These are phyloP conservation scores for Ampelomyces quisqualis DNA, from an alignment of 2,329 filamentous ascomycete genomes.

Conservation along the genomic window DNA sequence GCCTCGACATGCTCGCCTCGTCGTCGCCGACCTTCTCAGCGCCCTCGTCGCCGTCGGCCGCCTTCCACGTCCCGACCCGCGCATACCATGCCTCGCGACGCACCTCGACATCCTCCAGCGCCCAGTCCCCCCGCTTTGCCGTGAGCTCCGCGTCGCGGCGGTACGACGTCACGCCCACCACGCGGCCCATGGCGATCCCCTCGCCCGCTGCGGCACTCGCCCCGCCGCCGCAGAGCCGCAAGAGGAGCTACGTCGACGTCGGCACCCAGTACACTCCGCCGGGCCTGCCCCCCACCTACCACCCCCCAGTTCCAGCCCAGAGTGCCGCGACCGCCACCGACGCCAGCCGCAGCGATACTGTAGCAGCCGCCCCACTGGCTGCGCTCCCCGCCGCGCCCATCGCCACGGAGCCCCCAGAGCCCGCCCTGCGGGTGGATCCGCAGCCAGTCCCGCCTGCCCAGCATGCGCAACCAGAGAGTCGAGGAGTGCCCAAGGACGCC, in stretches of 20 bases:
- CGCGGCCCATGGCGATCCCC: slow-evolving; percentile 24
- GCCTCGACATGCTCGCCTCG: slow-evolving; percentile 39
- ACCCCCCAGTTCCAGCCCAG: slow-evolving; percentile 15
- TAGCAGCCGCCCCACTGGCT: slow-evolving; percentile 12
- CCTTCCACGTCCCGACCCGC: slow-evolving; percentile 37
- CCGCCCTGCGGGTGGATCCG: slow-evolving; percentile 39
- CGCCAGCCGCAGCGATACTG: not conserved
- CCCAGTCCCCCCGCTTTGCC: slow-evolving; percentile 39
- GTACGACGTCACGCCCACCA: slow-evolving; percentile 24
- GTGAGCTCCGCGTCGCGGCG: slow-evolving; percentile 33
- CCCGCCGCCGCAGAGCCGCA: slow-evolving; percentile 30
- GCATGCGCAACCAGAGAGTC: slow-evolving; percentile 15
- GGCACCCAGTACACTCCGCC: slow-evolving; percentile 58
- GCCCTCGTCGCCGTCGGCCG: slow-evolving; percentile 38
- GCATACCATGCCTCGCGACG: slow-evolving; percentile 39
- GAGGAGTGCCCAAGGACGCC: slow-evolving; percentile 15
- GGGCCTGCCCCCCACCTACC: slow-evolving; percentile 49
- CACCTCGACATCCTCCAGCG: slow-evolving; percentile 31
- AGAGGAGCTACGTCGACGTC: slow-evolving; percentile 50
- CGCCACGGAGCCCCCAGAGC: slow-evolving; percentile 41
- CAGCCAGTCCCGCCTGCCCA: slow-evolving; percentile 25
- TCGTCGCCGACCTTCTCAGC: slow-evolving; percentile 42
- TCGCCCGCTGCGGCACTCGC: slow-evolving; percentile 27
- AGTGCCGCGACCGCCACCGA: not conserved
- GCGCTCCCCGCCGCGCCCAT: slow-evolving; percentile 25